A percentile compares a stretch with the other conserved stretches of the same genome.
Evolutionary conservation across 139 green algal genomes (phyloP).

Genomic region (Deuterostichococcus epilithicus): DNA sequence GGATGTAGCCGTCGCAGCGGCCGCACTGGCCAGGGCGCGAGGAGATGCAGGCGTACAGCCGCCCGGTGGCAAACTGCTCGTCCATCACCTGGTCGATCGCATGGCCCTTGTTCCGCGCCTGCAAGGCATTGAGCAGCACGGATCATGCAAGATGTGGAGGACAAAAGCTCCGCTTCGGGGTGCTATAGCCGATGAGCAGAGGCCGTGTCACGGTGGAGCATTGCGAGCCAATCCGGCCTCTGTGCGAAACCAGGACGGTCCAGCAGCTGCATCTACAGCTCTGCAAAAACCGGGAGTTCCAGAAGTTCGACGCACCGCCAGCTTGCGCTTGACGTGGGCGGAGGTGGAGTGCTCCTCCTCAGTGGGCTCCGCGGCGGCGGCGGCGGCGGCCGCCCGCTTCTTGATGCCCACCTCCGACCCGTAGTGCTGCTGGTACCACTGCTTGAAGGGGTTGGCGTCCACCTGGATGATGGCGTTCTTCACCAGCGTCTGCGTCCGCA

Average conservation of each 20-base stretch:
- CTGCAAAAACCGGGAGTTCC: too few relatives aligned
- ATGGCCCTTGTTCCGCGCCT: background rate
- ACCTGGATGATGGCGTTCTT: slow-evolving; percentile 95
- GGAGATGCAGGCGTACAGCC: slow-evolving; percentile 67
- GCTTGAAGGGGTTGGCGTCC: slow-evolving; percentile 94
- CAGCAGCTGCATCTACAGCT: too few relatives aligned
- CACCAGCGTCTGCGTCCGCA: slow-evolving; percentile 97
- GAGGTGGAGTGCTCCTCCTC: slow-evolving; percentile 57
- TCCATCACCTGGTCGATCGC: slow-evolving; percentile 74
- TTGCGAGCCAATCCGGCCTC: too few relatives aligned
- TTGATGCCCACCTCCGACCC: slow-evolving; percentile 91
- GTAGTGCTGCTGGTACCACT: slow-evolving; percentile 96
- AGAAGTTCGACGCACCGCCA: slow-evolving; percentile 27
- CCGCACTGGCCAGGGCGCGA: slow-evolving; percentile 60
- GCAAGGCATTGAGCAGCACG: background rate
- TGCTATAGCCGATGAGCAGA: too few relatives aligned
- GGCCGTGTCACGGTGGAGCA: too few relatives aligned
- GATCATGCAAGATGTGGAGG: slow-evolving; percentile 11
- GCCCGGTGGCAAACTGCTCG: slow-evolving; percentile 89
- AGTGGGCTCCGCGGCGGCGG: slow-evolving; percentile 13
- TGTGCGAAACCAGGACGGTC: too few relatives aligned
- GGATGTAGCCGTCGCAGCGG: slow-evolving; percentile 80
- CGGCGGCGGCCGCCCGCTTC: slow-evolving; percentile 46
- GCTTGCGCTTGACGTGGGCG: slow-evolving; percentile 84
- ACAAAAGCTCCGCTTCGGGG: too few relatives aligned